A percentile compares a stretch with the other conserved stretches of the same genome.
These are phyloP conservation scores for Nicotiana tomentosiformis DNA, from an alignment of 257 asterid species.

Conservation along the genomic window DNA sequence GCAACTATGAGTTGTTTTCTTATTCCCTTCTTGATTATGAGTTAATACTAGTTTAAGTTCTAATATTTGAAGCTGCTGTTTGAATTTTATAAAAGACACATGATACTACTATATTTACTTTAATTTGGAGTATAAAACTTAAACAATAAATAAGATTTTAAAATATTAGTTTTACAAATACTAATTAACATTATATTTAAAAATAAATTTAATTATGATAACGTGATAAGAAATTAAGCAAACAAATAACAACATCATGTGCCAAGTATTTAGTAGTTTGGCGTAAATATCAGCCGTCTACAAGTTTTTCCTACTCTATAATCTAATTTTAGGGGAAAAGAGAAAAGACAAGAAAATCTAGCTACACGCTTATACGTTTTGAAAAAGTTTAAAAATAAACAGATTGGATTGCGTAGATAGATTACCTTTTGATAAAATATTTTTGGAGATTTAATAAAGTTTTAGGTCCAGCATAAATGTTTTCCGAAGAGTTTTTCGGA, in stretches of 20 bases:
- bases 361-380: background rate
- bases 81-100: background rate
- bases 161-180: background rate
- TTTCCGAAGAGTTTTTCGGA: background rate
- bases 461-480: background rate
- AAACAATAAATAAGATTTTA: background rate
- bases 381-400: no score
- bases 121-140: background rate
- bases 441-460: background rate
- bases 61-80: background rate
- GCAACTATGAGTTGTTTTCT: background rate
- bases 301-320: background rate
- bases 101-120: background rate
- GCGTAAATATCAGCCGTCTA: no score
- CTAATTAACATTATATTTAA: background rate
- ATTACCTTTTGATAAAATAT: background rate
- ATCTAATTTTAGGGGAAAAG: background rate
- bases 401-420: background rate
- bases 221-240: background rate
- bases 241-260: background rate
- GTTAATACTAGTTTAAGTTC: background rate
- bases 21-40: background rate
- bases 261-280: background rate
- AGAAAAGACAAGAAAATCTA: background rate
- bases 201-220: background rate